Conservation (phyloP, 139 green algal species). For the Chlorella sp. region DNA sequence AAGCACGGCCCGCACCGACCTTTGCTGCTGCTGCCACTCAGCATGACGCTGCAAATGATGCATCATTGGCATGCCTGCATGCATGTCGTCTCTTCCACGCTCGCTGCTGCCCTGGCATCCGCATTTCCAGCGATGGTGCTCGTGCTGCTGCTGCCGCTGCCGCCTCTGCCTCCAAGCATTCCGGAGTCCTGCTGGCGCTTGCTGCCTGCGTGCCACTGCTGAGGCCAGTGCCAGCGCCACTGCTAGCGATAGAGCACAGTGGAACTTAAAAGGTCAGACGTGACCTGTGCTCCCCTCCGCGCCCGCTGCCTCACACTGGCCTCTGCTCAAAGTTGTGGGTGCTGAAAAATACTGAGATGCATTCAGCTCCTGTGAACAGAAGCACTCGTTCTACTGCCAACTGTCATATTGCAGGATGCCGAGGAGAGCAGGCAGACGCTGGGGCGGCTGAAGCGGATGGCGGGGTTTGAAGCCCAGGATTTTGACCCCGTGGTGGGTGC, state of each 20-base stretch:
- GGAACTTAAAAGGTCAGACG: background rate
- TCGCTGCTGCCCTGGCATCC: background rate
- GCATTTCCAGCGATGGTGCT: too few relatives aligned
- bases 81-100: too few relatives aligned
- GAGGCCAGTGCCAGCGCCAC: background rate
- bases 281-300: background rate
- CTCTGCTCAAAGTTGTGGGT: too few relatives aligned
- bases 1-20: background rate
- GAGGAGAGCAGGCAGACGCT: slow-evolving; percentile 55
- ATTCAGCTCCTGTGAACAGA: too few relatives aligned
- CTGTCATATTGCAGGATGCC: background rate
- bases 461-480: slow-evolving; percentile 56
- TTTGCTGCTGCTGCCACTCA: background rate
- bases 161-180: background rate
- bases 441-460: slow-evolving; percentile 55
- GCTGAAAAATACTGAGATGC: too few relatives aligned
- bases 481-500: slow-evolving; percentile 46
- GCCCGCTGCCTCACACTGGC: background rate
- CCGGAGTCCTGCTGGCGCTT: background rate
- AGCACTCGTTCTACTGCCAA: background rate
- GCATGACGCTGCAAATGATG: background rate
- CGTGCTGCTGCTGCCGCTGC: background rate
- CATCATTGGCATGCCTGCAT: background rate
- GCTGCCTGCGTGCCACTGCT: background rate
- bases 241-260: background rate